Evolutionary conservation across 108 stramenopile genomes (phyloP), one percentile per base, ranked within the genome.

Genomic region (Cyclotella atomus): DNA sequence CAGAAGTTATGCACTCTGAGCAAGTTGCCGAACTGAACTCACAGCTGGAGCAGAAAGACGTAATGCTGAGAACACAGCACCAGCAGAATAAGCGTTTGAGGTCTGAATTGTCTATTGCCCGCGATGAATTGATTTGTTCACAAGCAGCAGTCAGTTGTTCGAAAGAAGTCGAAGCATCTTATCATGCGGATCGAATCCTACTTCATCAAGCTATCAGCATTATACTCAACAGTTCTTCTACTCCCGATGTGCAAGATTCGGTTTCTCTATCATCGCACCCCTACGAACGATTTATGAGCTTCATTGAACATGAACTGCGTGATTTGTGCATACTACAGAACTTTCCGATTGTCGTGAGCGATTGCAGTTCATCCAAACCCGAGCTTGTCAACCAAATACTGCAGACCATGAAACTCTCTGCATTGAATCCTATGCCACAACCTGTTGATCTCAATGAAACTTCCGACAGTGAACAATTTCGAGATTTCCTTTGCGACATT

Each of bases 401-500:
- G 10, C 68, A 35, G 34, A 2, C 52, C 1, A 19, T 69, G 33
- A 56, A 69, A 20, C 34, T 38, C 6, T 34, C 68, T 33, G 30
- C 30, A 25, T 1, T 8, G 24, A 77, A 33, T 30, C 23, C 28
- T 29, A 60, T 0, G 41, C 19, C 14, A 0, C 43, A 25, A 16
- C 16, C 6, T 2, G 50, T 46, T 16, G 36, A 21, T 54, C 41
- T 61, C 33, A 35, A 36, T 38, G 15, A 21, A 20, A 47, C 27
- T 14, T 15, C 29, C 3, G 29, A 30, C 12, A 1, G 10, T n/a
- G 29, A 57, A 15, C 28, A 29, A 14, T 2, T 57, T 12, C 29
- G 29, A 57, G 59, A 47, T 44, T 67, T 75, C 21, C 30, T 75
- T 5, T 59, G 56, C 2, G 65, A 75, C 21, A 67, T 67, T 17